Evolutionary conservation across 129 eudicot species (phyloP).

Genomic region (Ambrosia artemisiifolia): DNA sequence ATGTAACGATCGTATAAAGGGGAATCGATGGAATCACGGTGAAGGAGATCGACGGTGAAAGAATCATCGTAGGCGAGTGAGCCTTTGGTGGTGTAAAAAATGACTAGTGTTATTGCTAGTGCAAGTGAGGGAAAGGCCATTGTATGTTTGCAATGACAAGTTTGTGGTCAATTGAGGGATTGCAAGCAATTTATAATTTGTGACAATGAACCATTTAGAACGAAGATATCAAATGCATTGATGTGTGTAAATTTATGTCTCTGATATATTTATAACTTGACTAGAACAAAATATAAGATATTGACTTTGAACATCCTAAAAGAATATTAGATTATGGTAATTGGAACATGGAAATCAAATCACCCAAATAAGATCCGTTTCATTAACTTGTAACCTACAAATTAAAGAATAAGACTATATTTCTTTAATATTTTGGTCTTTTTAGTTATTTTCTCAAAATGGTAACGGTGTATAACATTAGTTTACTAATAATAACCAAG

Average conservation of each 20-base stretch:
- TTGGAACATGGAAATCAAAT: not conserved
- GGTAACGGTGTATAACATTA: too few relatives aligned
- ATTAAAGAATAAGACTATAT: not conserved
- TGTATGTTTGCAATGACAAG: not conserved
- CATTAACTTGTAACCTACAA: not conserved
- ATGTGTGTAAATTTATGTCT: not conserved
- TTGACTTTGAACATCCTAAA: not conserved
- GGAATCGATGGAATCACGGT: conserved; percentile 35
- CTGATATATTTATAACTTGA: not conserved
- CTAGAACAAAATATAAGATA: not conserved
- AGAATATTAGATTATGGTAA: not conserved
- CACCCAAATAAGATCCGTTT: not conserved
- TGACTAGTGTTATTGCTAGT: conserved; percentile 18
- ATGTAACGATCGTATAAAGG: conserved; percentile 28
- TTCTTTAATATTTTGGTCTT: not conserved
- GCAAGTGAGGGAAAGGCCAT: conserved; percentile 19
- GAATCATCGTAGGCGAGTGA: not conserved
- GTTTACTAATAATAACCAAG: too few relatives aligned
- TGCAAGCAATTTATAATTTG: not conserved
- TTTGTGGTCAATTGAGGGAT: not conserved
- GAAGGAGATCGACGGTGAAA: conserved; percentile 30
- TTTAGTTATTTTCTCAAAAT: too few relatives aligned
- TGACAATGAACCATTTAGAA: not conserved
- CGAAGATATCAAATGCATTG: not conserved
- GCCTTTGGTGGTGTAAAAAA: not conserved